phyloP scores from a whole-genome alignment of 169 alveolate species.

The Ichthyophthirius multifiliis region DNA sequence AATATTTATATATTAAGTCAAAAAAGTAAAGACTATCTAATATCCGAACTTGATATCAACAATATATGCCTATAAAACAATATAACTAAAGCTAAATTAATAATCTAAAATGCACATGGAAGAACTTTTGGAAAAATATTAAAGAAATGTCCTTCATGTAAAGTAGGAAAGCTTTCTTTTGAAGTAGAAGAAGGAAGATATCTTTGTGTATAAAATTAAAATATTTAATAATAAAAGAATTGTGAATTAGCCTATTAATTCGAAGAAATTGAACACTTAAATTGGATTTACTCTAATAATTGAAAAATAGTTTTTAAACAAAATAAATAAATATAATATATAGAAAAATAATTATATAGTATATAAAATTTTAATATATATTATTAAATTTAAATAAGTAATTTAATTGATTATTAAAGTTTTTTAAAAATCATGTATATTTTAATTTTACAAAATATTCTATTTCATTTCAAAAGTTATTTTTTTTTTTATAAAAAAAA shows the following conservation, averaged over 20 bases:
- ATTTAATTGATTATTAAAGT: too few relatives aligned
- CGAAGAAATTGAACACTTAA: neutral
- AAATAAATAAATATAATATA: too few relatives aligned
- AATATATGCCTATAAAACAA: neutral
- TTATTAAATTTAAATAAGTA: too few relatives aligned
- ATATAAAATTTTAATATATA: too few relatives aligned
- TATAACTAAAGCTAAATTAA: neutral
- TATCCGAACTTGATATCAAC: neutral
- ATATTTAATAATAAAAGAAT: neutral
- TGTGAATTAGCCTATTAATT: neutral
- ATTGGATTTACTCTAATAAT: too few relatives aligned
- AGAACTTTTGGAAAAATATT: neutral
- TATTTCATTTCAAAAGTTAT: too few relatives aligned
- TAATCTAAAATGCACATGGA: neutral
- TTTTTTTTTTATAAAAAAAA: too few relatives aligned
- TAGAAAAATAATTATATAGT: too few relatives aligned
- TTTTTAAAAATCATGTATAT: too few relatives aligned
- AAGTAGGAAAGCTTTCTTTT: neutral
- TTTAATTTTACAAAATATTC: too few relatives aligned
- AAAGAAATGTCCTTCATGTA: conserved; percentile 1
- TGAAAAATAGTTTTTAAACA: too few relatives aligned
- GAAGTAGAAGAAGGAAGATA: conserved; percentile 7
- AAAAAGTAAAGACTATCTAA: neutral
- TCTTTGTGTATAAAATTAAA: neutral
- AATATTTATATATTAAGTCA: too few relatives aligned